Evolutionary conservation across 352 stramenopile species (phyloP).

Genomic region (Aphanomyces stellatus): DNA sequence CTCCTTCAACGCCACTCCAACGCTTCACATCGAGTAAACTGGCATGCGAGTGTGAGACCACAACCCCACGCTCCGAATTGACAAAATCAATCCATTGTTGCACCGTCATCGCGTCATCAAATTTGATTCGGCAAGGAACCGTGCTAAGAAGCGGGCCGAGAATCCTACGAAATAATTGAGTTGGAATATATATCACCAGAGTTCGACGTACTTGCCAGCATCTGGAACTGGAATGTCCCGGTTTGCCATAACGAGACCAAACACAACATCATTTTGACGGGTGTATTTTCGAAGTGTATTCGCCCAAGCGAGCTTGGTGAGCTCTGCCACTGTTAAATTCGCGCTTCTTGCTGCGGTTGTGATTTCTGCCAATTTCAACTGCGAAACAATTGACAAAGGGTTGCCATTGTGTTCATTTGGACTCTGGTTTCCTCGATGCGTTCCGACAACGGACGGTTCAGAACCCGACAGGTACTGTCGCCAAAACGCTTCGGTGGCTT

Average conservation of each 20-base stretch:
- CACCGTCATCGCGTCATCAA: background rate
- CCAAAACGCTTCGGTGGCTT: background rate
- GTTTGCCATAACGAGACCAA: slow-evolving; percentile 3
- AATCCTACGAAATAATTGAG: background rate
- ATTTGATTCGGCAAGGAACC: background rate
- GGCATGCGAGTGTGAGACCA: background rate
- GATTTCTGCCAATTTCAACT: background rate
- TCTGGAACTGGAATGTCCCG: background rate
- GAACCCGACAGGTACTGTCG: background rate
- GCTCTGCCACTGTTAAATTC: background rate
- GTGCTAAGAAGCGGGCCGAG: background rate
- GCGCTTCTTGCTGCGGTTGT: background rate
- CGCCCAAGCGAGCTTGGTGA: background rate
- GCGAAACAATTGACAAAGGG: background rate
- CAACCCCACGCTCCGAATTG: background rate
- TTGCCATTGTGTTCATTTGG: background rate
- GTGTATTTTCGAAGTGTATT: background rate
- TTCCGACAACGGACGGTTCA: background rate
- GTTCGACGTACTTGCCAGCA: background rate
- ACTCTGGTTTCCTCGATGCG: background rate
- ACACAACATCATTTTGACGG: background rate
- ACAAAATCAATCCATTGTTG: background rate
- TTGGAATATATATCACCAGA: background rate
- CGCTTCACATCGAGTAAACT: background rate
- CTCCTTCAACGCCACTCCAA: background rate